These are phyloP conservation scores for Acacia acuminata DNA, from an alignment of 306 rosid species.

Conservation along the genomic window DNA sequence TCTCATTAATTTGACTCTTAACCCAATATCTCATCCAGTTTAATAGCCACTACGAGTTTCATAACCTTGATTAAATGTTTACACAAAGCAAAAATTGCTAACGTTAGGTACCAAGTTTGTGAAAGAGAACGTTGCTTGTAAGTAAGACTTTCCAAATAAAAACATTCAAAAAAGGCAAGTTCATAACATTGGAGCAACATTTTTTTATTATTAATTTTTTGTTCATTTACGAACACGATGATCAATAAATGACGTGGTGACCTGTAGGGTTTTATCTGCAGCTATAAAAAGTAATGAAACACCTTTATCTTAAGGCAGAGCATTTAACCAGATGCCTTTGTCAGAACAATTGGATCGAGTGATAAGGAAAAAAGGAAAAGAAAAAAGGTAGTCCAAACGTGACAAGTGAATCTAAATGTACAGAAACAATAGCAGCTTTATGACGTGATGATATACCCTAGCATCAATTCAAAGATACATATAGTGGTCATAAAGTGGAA, in stretches of 20 bases:
- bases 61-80: no score
- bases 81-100: no score
- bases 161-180: not conserved
- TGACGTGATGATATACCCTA: slow-evolving; percentile 32
- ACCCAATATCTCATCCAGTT: no score
- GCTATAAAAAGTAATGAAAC: not conserved
- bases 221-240: not conserved
- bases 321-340: not conserved
- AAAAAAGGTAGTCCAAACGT: not conserved
- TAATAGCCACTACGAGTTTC: no score
- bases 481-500: slow-evolving; percentile 36
- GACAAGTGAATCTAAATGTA: slow-evolving; percentile 37
- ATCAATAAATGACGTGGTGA: not conserved
- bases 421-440: slow-evolving; percentile 45
- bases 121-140: no score
- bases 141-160: no score
- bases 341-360: not conserved
- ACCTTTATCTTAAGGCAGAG: not conserved
- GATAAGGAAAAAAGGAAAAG: not conserved
- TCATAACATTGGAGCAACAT: not conserved
- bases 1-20: no score
- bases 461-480: slow-evolving; percentile 47
- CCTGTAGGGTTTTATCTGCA: not conserved
- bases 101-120: no score
- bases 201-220: not conserved